Percentiles rank a stretch among this genome's conserved stretches.
phyloP scores from a whole-genome alignment of 164 flowering plant species.

The Litsea cubeba region DNA sequence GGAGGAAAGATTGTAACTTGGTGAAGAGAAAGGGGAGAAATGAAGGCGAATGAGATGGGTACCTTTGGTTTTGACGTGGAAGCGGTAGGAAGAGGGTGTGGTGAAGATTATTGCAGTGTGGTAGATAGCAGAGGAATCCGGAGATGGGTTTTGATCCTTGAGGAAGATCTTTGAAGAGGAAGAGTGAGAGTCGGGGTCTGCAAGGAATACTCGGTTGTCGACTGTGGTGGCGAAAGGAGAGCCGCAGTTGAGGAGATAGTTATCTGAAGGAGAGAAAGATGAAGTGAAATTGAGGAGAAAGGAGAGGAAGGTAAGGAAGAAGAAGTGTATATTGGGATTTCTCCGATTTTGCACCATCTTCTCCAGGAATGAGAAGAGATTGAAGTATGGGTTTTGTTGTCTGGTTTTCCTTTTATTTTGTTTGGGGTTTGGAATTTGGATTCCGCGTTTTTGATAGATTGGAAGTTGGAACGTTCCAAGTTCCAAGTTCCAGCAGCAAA shows the following conservation, averaged over 20 bases:
- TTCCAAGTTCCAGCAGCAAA: too few relatives aligned
- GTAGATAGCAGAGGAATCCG: conserved; percentile 4
- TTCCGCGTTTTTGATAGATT: not conserved
- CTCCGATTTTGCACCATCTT: not conserved
- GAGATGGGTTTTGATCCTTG: not conserved
- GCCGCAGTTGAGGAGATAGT: conserved; percentile 7
- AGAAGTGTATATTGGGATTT: not conserved
- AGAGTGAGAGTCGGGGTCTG: not conserved
- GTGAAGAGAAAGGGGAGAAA: conserved; percentile 5
- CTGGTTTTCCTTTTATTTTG: too few relatives aligned
- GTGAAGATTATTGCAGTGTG: conserved; percentile 7
- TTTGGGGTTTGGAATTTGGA: not conserved
- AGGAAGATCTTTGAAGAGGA: conserved; percentile 16
- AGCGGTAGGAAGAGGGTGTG: conserved; percentile 7
- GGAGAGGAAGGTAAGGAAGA: not conserved
- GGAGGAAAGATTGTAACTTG: conserved; percentile 2
- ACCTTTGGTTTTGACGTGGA: conserved; percentile 4
- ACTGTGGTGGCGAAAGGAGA: not conserved
- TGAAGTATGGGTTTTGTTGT: not conserved
- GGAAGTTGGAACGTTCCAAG: not conserved
- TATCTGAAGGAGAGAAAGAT: conserved; percentile 3
- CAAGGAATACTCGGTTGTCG: conserved; percentile 3
- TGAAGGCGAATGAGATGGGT: conserved; percentile 14
- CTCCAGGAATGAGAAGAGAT: not conserved
- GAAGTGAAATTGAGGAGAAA: not conserved